These are phyloP conservation scores for Naematelia encephala DNA, from an alignment of 768 basidiomycete genomes.

Conservation along the genomic window DNA sequence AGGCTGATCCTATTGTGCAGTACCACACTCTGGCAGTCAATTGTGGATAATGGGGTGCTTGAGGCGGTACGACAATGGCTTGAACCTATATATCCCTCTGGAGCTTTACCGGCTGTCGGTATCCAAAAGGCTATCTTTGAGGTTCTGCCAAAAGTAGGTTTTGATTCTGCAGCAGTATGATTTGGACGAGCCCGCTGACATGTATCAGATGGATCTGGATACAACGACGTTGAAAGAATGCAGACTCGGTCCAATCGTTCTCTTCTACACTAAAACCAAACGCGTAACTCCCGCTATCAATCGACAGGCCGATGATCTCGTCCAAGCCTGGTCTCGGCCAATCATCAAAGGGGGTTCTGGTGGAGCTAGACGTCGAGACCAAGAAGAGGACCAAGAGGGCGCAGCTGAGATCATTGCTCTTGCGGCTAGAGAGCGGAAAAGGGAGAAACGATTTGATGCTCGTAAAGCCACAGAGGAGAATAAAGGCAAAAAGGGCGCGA, in stretches of 20 bases:
- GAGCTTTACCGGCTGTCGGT: constrained; percentile 87
- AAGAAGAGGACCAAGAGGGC: constrained; percentile 14
- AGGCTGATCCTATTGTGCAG: constrained; percentile 53
- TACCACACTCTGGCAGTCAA: constrained; percentile 79
- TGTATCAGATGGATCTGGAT: constrained; percentile 76
- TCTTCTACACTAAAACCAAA: constrained; percentile 95
- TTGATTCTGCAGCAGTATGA: too few relatives aligned
- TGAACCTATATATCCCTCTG: constrained; percentile 80
- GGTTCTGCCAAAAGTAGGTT: constrained; percentile 61
- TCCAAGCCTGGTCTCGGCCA: constrained; percentile 55
- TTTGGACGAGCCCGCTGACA: neutral
- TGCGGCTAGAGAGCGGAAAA: neutral
- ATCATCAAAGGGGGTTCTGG: constrained; percentile 31
- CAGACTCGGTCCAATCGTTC: constrained; percentile 77
- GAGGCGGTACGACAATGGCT: constrained; percentile 87
- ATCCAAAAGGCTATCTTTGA: constrained; percentile 90
- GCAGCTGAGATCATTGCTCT: constrained; percentile 8
- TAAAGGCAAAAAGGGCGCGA: constrained; percentile 35
- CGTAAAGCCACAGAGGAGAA: constrained; percentile 35
- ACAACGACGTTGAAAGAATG: constrained; percentile 84
- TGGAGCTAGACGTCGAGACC: constrained; percentile 2
- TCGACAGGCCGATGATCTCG: constrained; percentile 78
- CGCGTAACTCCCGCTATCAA: constrained; percentile 76
- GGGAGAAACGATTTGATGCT: constrained; percentile 31
- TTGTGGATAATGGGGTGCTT: constrained; percentile 82